Base-by-base conservation (phyloP, 352 stramenopile genomes). In the Paralagenidium karlingii region DNA sequence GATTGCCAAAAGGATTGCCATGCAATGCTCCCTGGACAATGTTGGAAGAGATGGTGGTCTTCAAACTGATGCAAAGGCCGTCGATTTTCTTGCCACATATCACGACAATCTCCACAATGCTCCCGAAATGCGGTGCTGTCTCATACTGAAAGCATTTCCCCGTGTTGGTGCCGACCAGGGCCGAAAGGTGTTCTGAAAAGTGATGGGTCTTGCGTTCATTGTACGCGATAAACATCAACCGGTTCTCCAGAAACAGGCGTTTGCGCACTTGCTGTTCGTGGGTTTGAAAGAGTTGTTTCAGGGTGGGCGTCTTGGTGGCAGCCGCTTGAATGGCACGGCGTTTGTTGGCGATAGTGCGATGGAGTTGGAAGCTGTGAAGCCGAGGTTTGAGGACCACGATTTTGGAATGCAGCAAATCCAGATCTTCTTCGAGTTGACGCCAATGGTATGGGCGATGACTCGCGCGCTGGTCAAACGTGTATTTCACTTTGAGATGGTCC, bases 81-180 rank as follows among this genome's bases (percentile, higher is more conserved):
- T 88, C 74, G 24, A 88, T 61, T 32, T 81, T 70, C 34, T 83
- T 88, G n/a, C 63, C 61, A 24, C 63, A 79, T 13, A 85, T 62
- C 34, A 88, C 43, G 2, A 58, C 54, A 2, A 88, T 33, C 20
- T 88, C 68, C 24, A 55, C 68, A 27, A 85, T 79, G 31, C 70
- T 81, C 11, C 63, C 63, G 40, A 78, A 86, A 8, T 66, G 53
- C 15, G 71, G 68, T 2, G 67, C 66, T 24, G 66, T 69, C 25
- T 86, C 71, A 25, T 84, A 73, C 2, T 51, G 59, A 40, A 88
- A 88, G 3, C 47, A 33, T 0, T 56, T 53, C 0, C 68, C 70
- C 20, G 62, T 40, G 13, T 42, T 32, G 3, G 63, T 51, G 2
- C 71, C 75, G 18, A 62, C 69, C 13, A 82, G 42, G 8, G 49